Percentiles rank a stretch among this genome's conserved stretches.
Evolutionary conservation across 2,329 filamentous ascomycete species (phyloP).

Genomic region (Didymella lethalis): DNA sequence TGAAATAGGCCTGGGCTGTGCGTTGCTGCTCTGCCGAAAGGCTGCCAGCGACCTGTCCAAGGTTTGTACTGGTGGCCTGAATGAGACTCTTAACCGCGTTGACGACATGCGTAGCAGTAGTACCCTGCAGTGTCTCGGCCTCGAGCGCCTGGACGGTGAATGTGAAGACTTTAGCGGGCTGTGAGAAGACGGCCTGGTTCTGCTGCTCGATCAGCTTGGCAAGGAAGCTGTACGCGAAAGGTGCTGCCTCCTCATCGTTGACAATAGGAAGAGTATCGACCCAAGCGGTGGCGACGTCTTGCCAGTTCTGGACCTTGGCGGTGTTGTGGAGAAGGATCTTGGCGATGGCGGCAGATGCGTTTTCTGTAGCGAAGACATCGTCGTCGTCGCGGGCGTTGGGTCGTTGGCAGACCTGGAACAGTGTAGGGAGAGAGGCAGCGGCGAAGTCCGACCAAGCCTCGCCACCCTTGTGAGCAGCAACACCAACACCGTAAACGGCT

Average conservation of each 20-base stretch:
- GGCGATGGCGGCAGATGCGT: constrained; percentile 93
- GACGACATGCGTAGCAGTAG: constrained; percentile 80
- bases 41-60: constrained; percentile 75
- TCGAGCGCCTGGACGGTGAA: constrained; percentile 89
- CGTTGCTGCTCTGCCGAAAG: constrained; percentile 83
- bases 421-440: constrained; percentile 75
- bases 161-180: constrained; percentile 82
- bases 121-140: constrained; percentile 85
- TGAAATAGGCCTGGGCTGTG: constrained; percentile 79
- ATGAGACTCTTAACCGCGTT: constrained; percentile 80
- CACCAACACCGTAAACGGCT: constrained; percentile 93
- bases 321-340: constrained; percentile 95
- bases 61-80: constrained; percentile 75
- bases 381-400: constrained; percentile 87
- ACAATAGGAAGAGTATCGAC: constrained; percentile 87
- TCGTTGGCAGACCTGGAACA: constrained; percentile 85
- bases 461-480: constrained; percentile 92
- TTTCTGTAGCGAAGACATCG: constrained; percentile 96
- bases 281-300: constrained; percentile 84
- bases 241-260: constrained; percentile 96
- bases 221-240: constrained; percentile 93
- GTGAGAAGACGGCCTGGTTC: constrained; percentile 80
- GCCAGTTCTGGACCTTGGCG: constrained; percentile 75
- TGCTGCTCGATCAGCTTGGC: constrained; percentile 93
- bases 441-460: constrained; percentile 87